Conservation (phyloP, 495 filamentous ascomycete genomes). For the Pseudevernia furfuracea region DNA sequence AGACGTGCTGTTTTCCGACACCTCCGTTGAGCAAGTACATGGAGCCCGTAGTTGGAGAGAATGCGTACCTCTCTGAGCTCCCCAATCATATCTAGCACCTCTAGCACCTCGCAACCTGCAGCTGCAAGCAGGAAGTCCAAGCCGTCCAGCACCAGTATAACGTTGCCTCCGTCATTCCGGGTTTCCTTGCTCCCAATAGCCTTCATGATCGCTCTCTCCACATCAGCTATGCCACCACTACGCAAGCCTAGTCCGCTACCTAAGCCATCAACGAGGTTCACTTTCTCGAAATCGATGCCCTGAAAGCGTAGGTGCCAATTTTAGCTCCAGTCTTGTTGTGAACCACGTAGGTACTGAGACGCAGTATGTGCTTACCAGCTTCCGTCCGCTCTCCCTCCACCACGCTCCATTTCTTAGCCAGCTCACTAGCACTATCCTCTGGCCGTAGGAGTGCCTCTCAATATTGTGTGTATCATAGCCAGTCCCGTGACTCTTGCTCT, state of each 20-base stretch:
- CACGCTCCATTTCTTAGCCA: conserved; percentile 69
- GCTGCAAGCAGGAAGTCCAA: conserved; percentile 50
- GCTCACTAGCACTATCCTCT: conserved; percentile 66
- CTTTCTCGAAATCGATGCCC: conserved; percentile 19
- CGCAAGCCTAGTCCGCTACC: conserved; percentile 1
- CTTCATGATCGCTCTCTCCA: conserved; percentile 28
- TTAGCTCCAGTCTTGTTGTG: neutral
- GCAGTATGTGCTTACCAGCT: conserved; percentile 42
- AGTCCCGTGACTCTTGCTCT: conserved; percentile 4
- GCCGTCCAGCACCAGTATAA: conserved; percentile 48
- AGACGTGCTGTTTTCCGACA: conserved; percentile 33
- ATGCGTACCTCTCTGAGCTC: conserved; percentile 46
- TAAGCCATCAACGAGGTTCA: conserved; percentile 17
- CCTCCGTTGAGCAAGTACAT: neutral
- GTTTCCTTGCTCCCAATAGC: conserved; percentile 26
- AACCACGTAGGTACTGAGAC: neutral
- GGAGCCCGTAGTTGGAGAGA: neutral
- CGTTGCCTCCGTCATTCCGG: conserved; percentile 22
- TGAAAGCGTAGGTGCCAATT: neutral
- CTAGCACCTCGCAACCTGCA: conserved; percentile 29
- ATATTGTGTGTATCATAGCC: conserved; percentile 12
- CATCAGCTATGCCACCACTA: conserved; percentile 14
- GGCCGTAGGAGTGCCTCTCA: neutral
- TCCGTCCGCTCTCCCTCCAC: conserved; percentile 59
- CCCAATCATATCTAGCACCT: conserved; percentile 38